Percentiles rank a stretch among this genome's conserved stretches.
Evolutionary conservation across 257 asterid species (phyloP).

Genomic region (Schizonepeta tenuifolia): DNA sequence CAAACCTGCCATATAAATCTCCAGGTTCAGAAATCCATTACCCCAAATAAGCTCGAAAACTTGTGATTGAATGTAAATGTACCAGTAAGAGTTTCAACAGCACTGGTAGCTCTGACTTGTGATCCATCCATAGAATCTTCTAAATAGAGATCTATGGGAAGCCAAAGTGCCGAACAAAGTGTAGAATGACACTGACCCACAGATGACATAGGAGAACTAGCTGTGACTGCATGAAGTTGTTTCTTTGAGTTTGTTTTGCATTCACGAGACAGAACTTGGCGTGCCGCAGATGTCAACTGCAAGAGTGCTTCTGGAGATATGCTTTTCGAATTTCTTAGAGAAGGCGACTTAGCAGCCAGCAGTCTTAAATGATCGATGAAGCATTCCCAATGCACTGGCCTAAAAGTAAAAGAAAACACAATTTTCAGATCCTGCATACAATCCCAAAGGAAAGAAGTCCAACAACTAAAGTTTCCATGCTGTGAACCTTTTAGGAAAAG

Average conservation of each 20-base stretch:
- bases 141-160: conserved; percentile 87
- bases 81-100: conserved; percentile 88
- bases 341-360: conserved; percentile 69
- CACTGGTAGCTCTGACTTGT: conserved; percentile 78
- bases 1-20: conserved; percentile 61
- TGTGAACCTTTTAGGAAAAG: conserved; percentile 18
- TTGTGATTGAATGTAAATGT: conserved; percentile 6
- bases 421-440: conserved; percentile 34
- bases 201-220: conserved; percentile 61
- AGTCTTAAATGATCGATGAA: conserved; percentile 71
- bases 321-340: conserved; percentile 75
- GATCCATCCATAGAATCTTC: conserved; percentile 89
- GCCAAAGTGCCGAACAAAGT: conserved; percentile 79
- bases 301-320: conserved; percentile 78
- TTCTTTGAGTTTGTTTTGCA: conserved; percentile 73
- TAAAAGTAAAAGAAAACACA: conserved; percentile 39
- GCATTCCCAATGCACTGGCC: conserved; percentile 80
- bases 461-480: conserved; percentile 24
- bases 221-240: conserved; percentile 68
- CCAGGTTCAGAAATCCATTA: conserved; percentile 26
- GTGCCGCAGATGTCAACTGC: conserved; percentile 73
- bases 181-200: conserved; percentile 62
- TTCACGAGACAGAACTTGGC: conserved; percentile 61
- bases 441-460: conserved; percentile 13
- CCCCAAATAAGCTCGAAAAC: conserved; percentile 28